Base-by-base conservation (phyloP, 1,284 basidiomycete genomes). In the Cryptococcus amylolentus region DNA sequence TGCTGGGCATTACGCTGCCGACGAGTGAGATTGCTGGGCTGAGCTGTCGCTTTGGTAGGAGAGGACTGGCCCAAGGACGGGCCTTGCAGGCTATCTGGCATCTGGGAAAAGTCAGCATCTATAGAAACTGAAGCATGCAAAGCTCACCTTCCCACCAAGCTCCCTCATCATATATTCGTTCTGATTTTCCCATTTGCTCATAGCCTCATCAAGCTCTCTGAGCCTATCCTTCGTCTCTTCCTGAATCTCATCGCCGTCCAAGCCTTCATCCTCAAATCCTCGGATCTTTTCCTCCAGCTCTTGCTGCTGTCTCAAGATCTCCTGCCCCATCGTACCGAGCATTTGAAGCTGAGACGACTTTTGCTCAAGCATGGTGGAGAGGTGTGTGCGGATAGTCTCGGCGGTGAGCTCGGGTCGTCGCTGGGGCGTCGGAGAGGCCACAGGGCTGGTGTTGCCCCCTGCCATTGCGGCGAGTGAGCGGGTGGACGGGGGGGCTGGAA, bases 281-380 rank as follows among this genome's bases (percentile, higher is more conserved):
- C 84, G 81, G 60, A 96, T 89, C 47, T 89, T 84, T 66, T 88
- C 85, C 77, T 94, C 89, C 60, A 96, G 84, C 73, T 95, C 90
- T 78, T 88, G 86, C 76, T 91, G 91, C 80, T 96, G 93, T 27
- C 85, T 84, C 60, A 95, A 85, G 65, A 97, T 85, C 74, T 88
- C 87, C 78, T 94, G 89, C 51, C 93, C 92, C 72, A 96, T 86
- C 55, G 86, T 87, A 43, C 88, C 91, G 7, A 91, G 89, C 63
- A 91, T 88, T 63, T 91, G 86, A 44, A 95, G 86, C 75, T 96
- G 91, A 70, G 86, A 85, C 73, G 91, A 88, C 80, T 96, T 96
- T 75, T 81, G 82, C 78, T 91, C 88, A 62, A 96, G 84, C 58
- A 94, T 84, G 55, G 80, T 79, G 68, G 92, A 88, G 18, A 95